These are phyloP conservation scores for Fonsecaea pugnacius DNA, from an alignment of 2,329 filamentous ascomycete species.

Conservation along the genomic window DNA sequence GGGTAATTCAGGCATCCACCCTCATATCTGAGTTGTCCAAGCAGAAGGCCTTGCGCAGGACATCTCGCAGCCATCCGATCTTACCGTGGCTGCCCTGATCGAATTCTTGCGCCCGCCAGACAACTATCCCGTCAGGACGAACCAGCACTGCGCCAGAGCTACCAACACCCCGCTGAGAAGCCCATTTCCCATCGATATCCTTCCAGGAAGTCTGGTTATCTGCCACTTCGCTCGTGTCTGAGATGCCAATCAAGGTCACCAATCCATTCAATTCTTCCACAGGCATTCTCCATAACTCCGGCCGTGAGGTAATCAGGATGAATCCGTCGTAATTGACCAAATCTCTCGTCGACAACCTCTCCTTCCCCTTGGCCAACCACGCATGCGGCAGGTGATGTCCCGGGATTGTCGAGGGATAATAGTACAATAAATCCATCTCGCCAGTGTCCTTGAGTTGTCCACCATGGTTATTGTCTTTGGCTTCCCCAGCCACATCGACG, in stretches of 20 bases:
- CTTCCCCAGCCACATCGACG: constrained; percentile 36
- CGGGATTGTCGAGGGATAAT: constrained; percentile 39
- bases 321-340: constrained; percentile 35
- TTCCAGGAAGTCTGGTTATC: constrained; percentile 14
- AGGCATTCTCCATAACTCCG: constrained; percentile 10
- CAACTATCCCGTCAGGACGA: constrained; percentile 43
- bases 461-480: constrained; percentile 31
- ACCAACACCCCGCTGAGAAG: constrained; percentile 28
- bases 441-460: constrained; percentile 37
- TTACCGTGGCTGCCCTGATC: constrained; percentile 3
- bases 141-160: constrained; percentile 40
- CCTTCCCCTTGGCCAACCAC: constrained; percentile 36
- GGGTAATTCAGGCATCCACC: background rate
- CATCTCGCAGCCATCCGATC: constrained; percentile 9
- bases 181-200: constrained; percentile 35
- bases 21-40: background rate
- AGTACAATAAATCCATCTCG: constrained; percentile 30
- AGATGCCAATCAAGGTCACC: constrained; percentile 15
- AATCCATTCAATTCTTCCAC: constrained; percentile 3
- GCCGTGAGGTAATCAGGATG: constrained; percentile 29
- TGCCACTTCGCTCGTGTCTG: background rate
- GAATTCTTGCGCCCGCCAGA: constrained; percentile 33
- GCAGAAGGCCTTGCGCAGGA: constrained; percentile 9
- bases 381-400: constrained; percentile 44
- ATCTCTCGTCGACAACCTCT: constrained; percentile 37